Conservation (phyloP, 352 stramenopile genomes). For the Globisporangium paddicum region DNA sequence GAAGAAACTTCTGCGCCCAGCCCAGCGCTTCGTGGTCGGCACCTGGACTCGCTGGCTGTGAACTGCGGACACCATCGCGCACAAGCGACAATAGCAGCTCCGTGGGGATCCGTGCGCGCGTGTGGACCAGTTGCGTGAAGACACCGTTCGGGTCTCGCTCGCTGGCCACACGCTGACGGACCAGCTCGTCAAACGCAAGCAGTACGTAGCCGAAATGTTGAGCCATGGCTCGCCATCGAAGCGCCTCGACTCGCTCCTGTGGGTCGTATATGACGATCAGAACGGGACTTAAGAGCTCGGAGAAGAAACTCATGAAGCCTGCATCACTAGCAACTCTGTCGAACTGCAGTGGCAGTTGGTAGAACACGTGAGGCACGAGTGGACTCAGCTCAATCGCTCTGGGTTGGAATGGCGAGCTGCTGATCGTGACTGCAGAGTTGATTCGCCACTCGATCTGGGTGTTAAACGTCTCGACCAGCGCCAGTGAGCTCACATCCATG, state of each 20-base stretch:
- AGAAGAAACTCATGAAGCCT: constrained; percentile 21
- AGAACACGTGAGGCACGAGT: not conserved
- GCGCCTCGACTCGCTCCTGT: constrained; percentile 3
- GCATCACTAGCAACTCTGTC: not conserved
- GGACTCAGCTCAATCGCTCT: not conserved
- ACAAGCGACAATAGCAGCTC: constrained; percentile 25
- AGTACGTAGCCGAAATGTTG: constrained; percentile 22
- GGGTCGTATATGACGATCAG: constrained; percentile 28
- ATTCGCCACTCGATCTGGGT: constrained; percentile 16
- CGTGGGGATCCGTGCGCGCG: constrained; percentile 18
- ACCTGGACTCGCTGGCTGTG: not conserved
- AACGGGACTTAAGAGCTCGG: constrained; percentile 24
- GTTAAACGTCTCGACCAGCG: constrained; percentile 9
- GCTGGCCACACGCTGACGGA: constrained; percentile 10
- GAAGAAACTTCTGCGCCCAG: constrained; percentile 30
- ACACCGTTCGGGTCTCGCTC: constrained; percentile 21
- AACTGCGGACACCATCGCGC: not conserved
- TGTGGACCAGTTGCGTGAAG: constrained; percentile 26
- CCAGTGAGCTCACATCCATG: constrained; percentile 15
- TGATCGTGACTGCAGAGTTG: constrained; percentile 19
- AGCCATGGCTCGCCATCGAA: constrained; percentile 7
- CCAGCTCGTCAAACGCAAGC: constrained; percentile 22
- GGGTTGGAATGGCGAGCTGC: not conserved
- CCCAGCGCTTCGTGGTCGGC: not conserved
- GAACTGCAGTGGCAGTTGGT: not conserved